Conservation (phyloP, 2,329 filamentous ascomycete genomes). For the Capronia coronata region DNA sequence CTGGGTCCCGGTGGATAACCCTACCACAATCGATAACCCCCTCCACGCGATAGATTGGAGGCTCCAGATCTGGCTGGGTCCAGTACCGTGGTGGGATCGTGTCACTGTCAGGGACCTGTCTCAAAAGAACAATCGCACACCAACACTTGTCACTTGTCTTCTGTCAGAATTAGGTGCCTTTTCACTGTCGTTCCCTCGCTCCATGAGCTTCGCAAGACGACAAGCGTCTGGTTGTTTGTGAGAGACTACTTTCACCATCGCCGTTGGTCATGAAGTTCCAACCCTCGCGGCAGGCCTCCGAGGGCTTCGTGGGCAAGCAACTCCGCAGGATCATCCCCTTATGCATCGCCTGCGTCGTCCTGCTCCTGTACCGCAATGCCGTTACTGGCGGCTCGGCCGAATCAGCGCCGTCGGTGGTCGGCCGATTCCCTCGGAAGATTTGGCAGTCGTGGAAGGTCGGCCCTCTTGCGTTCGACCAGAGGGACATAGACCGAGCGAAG, state of each 20-base stretch:
- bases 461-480: conserved; percentile 59
- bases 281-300: neutral
- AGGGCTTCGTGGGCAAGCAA: neutral
- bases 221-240: too few species aligned
- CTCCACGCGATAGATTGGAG: neutral
- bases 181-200: neutral
- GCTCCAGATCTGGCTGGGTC: neutral
- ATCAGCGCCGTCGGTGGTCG: neutral
- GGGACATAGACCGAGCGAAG: conserved; percentile 54
- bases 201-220: neutral
- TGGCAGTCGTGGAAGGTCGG: conserved; percentile 73
- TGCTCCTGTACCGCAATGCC: conserved; percentile 4
- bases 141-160: neutral
- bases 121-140: neutral
- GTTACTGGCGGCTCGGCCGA: neutral
- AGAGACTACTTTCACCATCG: neutral
- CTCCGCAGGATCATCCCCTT: neutral
- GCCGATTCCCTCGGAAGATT: conserved; percentile 58
- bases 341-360: conserved; percentile 1
- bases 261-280: conserved; percentile 1
- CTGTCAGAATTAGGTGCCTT: neutral
- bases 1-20: too few species aligned
- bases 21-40: neutral
- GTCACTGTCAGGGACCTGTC: neutral
- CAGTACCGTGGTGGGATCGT: neutral